Evolutionary conservation across 306 rosid species (phyloP), one percentile per base, ranked within the genome.

Genomic region (Clitoria ternatea): DNA sequence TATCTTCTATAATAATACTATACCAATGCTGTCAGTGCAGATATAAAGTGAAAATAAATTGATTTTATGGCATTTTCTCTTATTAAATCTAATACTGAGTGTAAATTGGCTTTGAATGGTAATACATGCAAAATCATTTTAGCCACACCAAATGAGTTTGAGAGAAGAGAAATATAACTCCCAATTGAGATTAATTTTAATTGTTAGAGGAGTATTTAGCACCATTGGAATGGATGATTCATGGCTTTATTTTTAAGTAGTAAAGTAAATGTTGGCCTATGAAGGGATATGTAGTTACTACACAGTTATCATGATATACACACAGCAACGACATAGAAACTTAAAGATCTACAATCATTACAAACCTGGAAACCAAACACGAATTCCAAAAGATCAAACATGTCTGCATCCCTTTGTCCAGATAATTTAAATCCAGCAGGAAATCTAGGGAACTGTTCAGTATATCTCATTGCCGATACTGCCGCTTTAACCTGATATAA

Each of bases 351-450:
- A 29, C 5, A 73, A 57, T 13, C 42, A 62, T 29, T 18, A 59
- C 91, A 79, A 77, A 94, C 98, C 98, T 94, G 98, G 66, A 94
- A 94, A 40, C 98, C 98, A 60, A 94, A 94, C 60, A 79, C 90
- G 74, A 37, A 84, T 86, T 94, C 97, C 80, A 94, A 77, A 73
- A 90, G 96, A 77, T 94, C 97, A 67, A 94, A 94, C 92, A 90
- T 84, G 81, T 94, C 98, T 22, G 88, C 86, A 81, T 80, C 91
- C 77, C 97, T 84, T 42, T 76, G 85, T 80, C 92, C 90, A 68
- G 85, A 82, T 60, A 87, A 82, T 69, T 80, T 82, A 79, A 79
- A 87, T 54, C 82, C 86, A 79, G 84, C 43, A 72, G 98, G 96
- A 80, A 90, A 89, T 81, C 86, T 82, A 18, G 96, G 97, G 60